phyloP scores from a whole-genome alignment of 306 rosid species.

The Cucurbita moschata region DNA sequence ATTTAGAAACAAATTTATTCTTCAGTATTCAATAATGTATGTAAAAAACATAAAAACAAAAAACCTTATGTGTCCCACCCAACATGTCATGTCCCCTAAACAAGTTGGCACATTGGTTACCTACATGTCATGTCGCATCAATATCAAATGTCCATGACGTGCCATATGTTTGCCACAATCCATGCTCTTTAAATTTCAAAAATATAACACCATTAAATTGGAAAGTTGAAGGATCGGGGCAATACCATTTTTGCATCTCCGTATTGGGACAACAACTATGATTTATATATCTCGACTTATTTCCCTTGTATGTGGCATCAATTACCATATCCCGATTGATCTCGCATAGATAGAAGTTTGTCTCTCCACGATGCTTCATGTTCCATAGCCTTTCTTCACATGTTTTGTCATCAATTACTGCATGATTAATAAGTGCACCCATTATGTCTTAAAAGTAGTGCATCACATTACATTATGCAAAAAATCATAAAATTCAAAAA shows the following conservation, averaged over 20 bases:
- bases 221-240: slow-evolving; percentile 14
- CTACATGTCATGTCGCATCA: not conserved
- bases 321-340: slow-evolving; percentile 95
- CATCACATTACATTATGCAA: not conserved
- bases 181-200: not conserved
- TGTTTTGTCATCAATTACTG: slow-evolving; percentile 88
- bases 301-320: slow-evolving; percentile 94
- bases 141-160: not conserved
- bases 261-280: slow-evolving; percentile 98
- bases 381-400: slow-evolving; percentile 95
- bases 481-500: not conserved
- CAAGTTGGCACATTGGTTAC: not conserved
- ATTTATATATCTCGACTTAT: slow-evolving; percentile 89
- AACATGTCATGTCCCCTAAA: not conserved
- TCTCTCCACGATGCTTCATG: slow-evolving; percentile 92
- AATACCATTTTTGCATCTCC: slow-evolving; percentile 96
- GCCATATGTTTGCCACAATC: not conserved
- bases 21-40: not conserved
- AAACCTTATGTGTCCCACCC: not conserved
- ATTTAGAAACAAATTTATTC: not conserved
- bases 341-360: slow-evolving; percentile 91
- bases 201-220: slow-evolving; percentile 9
- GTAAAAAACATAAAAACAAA: not conserved
- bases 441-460: not conserved
- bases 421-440: slow-evolving; percentile 11